phyloP scores from a whole-genome alignment of 768 basidiomycete genomes.

The Naganishia vishniacii region DNA sequence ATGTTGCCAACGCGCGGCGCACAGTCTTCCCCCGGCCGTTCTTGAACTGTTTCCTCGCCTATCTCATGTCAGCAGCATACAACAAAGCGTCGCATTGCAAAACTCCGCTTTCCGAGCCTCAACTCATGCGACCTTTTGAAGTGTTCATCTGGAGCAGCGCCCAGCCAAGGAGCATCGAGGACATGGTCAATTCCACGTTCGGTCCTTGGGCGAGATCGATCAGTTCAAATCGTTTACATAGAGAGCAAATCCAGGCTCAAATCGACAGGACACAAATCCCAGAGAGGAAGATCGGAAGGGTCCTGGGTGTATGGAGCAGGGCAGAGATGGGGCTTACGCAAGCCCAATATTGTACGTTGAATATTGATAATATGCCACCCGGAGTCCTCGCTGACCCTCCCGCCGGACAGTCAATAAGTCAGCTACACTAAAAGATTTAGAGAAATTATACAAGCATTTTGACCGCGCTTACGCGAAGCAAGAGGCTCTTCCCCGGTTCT shows the following conservation, averaged over 20 bases:
- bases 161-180: slow-evolving; percentile 43
- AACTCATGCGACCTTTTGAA: slow-evolving; percentile 36
- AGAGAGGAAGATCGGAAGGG: slow-evolving; percentile 31
- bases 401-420: slow-evolving; percentile 34
- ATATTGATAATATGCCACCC: background rate
- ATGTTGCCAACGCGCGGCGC: slow-evolving; percentile 1
- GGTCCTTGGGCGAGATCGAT: slow-evolving; percentile 19
- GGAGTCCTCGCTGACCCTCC: background rate
- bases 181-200: slow-evolving; percentile 41
- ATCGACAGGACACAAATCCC: slow-evolving; percentile 17
- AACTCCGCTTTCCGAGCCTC: background rate
- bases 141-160: slow-evolving; percentile 47
- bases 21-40: slow-evolving; percentile 32
- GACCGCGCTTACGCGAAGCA: background rate
- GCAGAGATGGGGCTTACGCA: slow-evolving; percentile 39
- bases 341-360: slow-evolving; percentile 42
- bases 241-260: background rate
- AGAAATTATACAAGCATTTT: slow-evolving; percentile 32
- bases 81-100: background rate
- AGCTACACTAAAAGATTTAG: slow-evolving; percentile 45
- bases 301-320: slow-evolving; percentile 44
- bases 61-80: slow-evolving; percentile 12
- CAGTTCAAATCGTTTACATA: background rate
- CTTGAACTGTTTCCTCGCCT: slow-evolving; percentile 39
- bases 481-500: background rate